Base-by-base conservation (phyloP, 2,329 filamentous ascomycete genomes). In the Trichoderma koningiopsis region DNA sequence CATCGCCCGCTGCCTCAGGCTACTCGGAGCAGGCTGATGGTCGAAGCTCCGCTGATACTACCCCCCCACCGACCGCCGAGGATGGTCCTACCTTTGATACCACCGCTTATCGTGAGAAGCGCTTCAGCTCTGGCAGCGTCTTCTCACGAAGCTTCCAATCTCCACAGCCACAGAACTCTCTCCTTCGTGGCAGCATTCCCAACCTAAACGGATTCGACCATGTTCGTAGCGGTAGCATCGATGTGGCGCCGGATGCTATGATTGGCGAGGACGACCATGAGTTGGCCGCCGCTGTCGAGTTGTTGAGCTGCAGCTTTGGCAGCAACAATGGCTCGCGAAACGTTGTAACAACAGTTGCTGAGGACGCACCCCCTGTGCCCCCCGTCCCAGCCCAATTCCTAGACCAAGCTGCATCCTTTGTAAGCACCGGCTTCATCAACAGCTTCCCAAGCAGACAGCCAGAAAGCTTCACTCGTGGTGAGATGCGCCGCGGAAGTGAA, bases 281-380 rank as follows among this genome's bases (percentile, higher is more conserved):
- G 73, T 86, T 98, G 70, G 95, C 94, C 24, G 94, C 94, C 16
- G 94, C 95, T 3, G 93, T 97, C 61, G 93, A 96, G 74, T 85
- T 97, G 73, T 88, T 97, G 72, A 95, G 92, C 81, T 96, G 93
- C 85, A 97, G 93, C 79, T 96, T 97, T 79, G 90, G 91, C 73
- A 97, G 94, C 78, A 87, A 85, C 74, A 85, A 79, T 59, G 89
- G 92, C 71, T 87, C 90, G 75, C 88, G 86, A 72, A 84, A 88
- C 68, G 85, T 90, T 53, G 83, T 86, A 16, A 83, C 86, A 16
- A 83, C 86, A 62, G 83, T 94, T 70, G 86, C 89, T 5, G 83
- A 87, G 3, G 92, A 96, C 75, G 89, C 93, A 5, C 95, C 95
- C 47, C 94, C 94, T 0, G 94, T 97, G 4, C 95, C 95, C 57